Conservation (phyloP, 768 basidiomycete species). For the Mycena leptocephala region DNA sequence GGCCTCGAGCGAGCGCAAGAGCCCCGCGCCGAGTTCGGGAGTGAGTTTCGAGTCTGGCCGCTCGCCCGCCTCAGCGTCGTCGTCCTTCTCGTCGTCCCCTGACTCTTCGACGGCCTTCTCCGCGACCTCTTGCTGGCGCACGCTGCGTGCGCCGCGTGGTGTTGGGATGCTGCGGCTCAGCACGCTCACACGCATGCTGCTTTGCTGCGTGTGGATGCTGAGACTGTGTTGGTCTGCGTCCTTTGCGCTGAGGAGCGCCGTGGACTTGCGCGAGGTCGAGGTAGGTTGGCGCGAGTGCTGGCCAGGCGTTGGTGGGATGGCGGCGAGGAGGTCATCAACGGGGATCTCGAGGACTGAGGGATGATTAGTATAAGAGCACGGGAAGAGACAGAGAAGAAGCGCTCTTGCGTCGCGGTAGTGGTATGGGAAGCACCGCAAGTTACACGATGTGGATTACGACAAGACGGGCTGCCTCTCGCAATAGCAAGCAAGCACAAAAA, state of each 20-base stretch:
- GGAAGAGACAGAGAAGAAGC: neutral
- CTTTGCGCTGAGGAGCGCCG: slow-evolving; percentile 40
- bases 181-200: slow-evolving; percentile 60
- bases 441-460: too few relatives aligned
- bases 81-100: slow-evolving; percentile 35
- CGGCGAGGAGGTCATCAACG: slow-evolving; percentile 79
- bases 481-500: neutral
- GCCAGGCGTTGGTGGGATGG: slow-evolving; percentile 48
- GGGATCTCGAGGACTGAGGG: slow-evolving; percentile 84
- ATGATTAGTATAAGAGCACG: neutral
- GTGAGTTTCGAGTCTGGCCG: slow-evolving; percentile 85
- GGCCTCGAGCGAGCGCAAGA: slow-evolving; percentile 34
- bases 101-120: slow-evolving; percentile 43
- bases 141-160: slow-evolving; percentile 33
- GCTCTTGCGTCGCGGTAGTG: too few relatives aligned
- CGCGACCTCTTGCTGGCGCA: slow-evolving; percentile 42
- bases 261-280: slow-evolving; percentile 35
- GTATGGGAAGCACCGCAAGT: too few relatives aligned
- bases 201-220: slow-evolving; percentile 55
- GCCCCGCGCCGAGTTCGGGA: slow-evolving; percentile 51
- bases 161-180: slow-evolving; percentile 53
- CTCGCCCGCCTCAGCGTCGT: slow-evolving; percentile 15
- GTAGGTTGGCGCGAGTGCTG: slow-evolving; percentile 37
- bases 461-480: too few relatives aligned
- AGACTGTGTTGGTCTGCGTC: slow-evolving; percentile 61